Percentiles rank a stretch among this genome's conserved stretches.
These are phyloP conservation scores for Elongisporangium anandrum DNA, from an alignment of 352 stramenopile genomes.

Conservation along the genomic window DNA sequence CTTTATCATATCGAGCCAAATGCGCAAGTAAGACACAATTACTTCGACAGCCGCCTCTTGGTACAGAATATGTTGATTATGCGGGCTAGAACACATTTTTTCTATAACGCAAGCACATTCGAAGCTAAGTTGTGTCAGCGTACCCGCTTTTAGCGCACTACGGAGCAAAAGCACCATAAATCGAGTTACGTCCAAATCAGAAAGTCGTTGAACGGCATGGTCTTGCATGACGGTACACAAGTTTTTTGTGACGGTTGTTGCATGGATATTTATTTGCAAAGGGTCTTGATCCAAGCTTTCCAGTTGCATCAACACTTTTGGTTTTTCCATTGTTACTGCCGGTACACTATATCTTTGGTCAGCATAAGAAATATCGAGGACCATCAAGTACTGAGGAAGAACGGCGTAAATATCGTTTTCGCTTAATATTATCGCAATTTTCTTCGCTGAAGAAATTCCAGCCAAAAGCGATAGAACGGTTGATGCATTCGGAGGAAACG, in stretches of 20 bases:
- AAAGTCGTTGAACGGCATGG: slow-evolving; percentile 26
- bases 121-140: slow-evolving; percentile 10
- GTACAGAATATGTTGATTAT: slow-evolving; percentile 39
- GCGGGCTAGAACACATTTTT: slow-evolving; percentile 16
- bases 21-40: slow-evolving; percentile 26
- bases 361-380: slow-evolving; percentile 2
- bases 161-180: slow-evolving; percentile 39
- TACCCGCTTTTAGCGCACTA: not conserved
- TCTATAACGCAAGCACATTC: not conserved
- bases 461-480: slow-evolving; percentile 41
- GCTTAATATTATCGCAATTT: slow-evolving; percentile 45
- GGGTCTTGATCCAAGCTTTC: not conserved
- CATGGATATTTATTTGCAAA: slow-evolving; percentile 16
- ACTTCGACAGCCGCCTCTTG: slow-evolving; percentile 39
- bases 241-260: slow-evolving; percentile 12
- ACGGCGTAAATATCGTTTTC: slow-evolving; percentile 48
- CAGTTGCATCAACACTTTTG: slow-evolving; percentile 2
- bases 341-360: not conserved
- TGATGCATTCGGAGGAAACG: slow-evolving; percentile 28
- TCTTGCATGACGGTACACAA: slow-evolving; percentile 33
- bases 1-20: slow-evolving; percentile 19
- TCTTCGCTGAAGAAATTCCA: slow-evolving; percentile 26
- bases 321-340: not conserved
- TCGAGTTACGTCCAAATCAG: slow-evolving; percentile 31
- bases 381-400: slow-evolving; percentile 35